These are phyloP conservation scores for Cystofilobasidium ferigula DNA, from an alignment of 768 basidiomycete species.

Conservation along the genomic window DNA sequence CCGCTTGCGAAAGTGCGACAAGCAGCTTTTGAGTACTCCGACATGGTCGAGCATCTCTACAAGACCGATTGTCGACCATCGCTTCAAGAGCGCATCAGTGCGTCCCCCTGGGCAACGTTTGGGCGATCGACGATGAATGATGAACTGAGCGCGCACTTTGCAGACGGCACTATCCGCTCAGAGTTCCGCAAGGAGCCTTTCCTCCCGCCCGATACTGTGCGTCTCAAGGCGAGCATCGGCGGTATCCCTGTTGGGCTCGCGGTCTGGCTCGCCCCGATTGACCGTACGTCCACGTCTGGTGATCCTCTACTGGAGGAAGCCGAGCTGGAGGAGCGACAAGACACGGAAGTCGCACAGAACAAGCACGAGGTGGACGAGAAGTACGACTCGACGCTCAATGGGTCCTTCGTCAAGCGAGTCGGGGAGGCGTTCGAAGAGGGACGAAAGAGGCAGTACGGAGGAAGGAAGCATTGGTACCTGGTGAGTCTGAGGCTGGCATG, in stretches of 20 bases:
- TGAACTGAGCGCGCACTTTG: background rate
- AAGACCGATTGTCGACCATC: background rate
- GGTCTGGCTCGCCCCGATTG: background rate
- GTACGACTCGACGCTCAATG: background rate
- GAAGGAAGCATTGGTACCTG: background rate
- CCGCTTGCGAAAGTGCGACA: background rate
- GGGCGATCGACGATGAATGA: background rate
- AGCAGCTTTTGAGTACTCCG: background rate
- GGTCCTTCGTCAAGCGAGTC: background rate
- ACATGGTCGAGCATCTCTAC: background rate
- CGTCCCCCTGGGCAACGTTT: background rate
- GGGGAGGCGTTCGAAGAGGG: background rate
- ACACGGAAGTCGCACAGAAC: background rate
- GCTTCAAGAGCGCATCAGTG: background rate
- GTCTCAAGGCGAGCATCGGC: slow-evolving; percentile 13
- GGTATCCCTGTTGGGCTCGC: background rate
- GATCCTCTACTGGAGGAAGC: slow-evolving; percentile 10
- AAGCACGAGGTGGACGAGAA: background rate
- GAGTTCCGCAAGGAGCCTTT: background rate
- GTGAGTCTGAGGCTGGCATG: too few species aligned
- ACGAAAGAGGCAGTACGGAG: background rate
- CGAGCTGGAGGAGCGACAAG: background rate
- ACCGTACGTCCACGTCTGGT: slow-evolving; percentile 13
- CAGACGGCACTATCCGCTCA: background rate
- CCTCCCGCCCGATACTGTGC: background rate